These are phyloP conservation scores for Cyclospora cayetanensis DNA, from an alignment of 169 alveolate species.

Conservation along the genomic window DNA sequence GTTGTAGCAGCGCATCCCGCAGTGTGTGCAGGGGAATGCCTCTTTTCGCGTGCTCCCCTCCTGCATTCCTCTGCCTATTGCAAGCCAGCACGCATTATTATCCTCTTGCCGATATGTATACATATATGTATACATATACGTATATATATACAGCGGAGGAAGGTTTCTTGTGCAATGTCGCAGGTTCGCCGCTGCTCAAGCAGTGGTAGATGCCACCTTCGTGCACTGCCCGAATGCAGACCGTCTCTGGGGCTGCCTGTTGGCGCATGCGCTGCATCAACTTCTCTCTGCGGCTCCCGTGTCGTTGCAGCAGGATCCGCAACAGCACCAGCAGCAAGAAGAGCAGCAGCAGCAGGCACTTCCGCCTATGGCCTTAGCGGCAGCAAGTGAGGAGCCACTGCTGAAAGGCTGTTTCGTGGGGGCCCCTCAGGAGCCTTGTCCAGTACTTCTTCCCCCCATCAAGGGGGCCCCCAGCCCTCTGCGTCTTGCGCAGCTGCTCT, in stretches of 20 bases:
- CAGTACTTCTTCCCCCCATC: no score
- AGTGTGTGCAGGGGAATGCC: neutral
- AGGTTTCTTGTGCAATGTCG: neutral
- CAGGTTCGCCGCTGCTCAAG: slow-evolving; percentile 59
- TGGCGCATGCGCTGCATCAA: neutral
- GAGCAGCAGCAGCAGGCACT: neutral
- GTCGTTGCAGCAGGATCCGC: neutral
- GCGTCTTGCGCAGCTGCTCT: slow-evolving; percentile 8
- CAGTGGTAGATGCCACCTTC: slow-evolving; percentile 30
- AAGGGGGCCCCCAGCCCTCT: neutral
- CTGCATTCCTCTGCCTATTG: no score
- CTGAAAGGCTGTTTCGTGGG: no score
- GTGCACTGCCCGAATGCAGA: slow-evolving; percentile 47
- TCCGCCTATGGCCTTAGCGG: neutral
- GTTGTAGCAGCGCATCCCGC: neutral
- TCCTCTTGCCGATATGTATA: no score
- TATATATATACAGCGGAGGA: neutral
- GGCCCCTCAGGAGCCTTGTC: no score
- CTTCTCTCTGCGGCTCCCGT: neutral
- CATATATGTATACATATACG: neutral
- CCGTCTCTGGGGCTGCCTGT: slow-evolving; percentile 9
- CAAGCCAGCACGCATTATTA: no score
- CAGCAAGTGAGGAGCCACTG: neutral
- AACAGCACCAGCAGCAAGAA: neutral
- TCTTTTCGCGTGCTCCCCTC: no score